Percentiles rank a stretch among this genome's conserved stretches.
These are phyloP conservation scores for Pseudocercospora pini-densiflorae DNA, from an alignment of 2,329 filamentous ascomycete genomes.

Conservation along the genomic window DNA sequence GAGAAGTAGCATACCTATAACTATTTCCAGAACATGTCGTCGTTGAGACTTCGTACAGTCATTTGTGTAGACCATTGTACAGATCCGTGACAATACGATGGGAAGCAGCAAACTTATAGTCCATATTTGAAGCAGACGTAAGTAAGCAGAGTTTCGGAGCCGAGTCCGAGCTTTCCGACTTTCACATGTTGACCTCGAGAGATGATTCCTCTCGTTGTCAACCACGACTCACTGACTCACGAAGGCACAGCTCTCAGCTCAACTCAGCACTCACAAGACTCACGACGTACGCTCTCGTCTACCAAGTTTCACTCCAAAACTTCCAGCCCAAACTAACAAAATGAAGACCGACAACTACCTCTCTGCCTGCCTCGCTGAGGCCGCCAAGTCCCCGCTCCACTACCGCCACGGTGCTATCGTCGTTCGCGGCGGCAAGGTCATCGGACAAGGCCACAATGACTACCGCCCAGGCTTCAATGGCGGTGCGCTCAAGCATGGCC, in stretches of 20 bases:
- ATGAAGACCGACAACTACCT: slow-evolving; percentile 57
- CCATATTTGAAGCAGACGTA: background rate
- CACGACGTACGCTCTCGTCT: slow-evolving; percentile 19
- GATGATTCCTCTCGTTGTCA: background rate
- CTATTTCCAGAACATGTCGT: background rate
- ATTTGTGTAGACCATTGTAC: too few species aligned
- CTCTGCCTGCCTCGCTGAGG: slow-evolving; percentile 58
- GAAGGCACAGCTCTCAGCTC: background rate
- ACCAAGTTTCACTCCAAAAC: slow-evolving; percentile 5
- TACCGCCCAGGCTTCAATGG: slow-evolving; percentile 56
- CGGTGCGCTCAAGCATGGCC: slow-evolving; percentile 55
- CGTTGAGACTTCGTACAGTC: too few species aligned
- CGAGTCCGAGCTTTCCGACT: background rate
- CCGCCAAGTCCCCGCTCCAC: slow-evolving; percentile 54
- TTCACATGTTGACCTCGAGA: background rate
- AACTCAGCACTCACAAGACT: slow-evolving; percentile 8
- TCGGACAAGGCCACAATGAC: slow-evolving; percentile 58
- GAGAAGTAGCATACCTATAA: background rate
- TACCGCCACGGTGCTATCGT: slow-evolving; percentile 57
- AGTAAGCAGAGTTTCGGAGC: background rate
- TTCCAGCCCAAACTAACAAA: slow-evolving; percentile 29
- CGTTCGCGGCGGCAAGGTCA: slow-evolving; percentile 58
- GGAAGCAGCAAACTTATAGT: background rate
- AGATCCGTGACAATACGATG: too few species aligned
- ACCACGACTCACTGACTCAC: slow-evolving; percentile 4